These are phyloP conservation scores for Amoebophrya sp. DNA, from an alignment of 169 alveolate species.

Conservation along the genomic window DNA sequence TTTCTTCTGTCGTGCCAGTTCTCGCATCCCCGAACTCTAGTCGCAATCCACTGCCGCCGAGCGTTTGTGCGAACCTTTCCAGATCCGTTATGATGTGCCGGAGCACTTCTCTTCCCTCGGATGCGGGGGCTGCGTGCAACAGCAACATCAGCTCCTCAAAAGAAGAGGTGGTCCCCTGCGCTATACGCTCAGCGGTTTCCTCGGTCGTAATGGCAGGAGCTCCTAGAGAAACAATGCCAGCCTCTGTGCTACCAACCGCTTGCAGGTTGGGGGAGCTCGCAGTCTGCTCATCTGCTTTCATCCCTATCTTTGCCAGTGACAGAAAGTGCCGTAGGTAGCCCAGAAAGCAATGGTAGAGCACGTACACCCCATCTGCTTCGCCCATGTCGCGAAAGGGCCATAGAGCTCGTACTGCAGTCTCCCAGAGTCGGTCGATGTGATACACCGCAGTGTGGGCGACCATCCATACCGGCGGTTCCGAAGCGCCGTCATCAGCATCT, in stretches of 20 bases:
- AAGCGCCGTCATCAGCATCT: too few relatives aligned
- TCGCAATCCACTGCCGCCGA: too few relatives aligned
- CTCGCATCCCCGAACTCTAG: too few relatives aligned
- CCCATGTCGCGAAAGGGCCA: constrained; percentile 16
- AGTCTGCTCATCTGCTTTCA: not conserved
- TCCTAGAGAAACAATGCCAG: too few relatives aligned
- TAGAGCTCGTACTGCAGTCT: not conserved
- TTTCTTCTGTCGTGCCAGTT: not conserved
- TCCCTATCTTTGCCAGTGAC: not conserved
- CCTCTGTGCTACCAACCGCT: too few relatives aligned
- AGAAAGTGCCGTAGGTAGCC: not conserved
- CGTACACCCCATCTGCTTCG: not conserved
- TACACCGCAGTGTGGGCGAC: not conserved
- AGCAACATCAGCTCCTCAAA: not conserved
- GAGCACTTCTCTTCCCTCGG: not conserved
- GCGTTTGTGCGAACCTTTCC: not conserved
- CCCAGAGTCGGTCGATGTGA: not conserved
- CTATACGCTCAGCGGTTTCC: not conserved
- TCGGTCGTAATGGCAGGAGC: too few relatives aligned
- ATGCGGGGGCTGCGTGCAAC: not conserved
- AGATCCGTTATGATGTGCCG: not conserved
- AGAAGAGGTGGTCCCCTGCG: not conserved
- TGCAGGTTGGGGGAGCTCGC: not conserved
- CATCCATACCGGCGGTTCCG: not conserved
- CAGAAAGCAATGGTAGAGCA: not conserved